phyloP scores from a whole-genome alignment of 202 grass and related monocot species.

The Zoysia matrella region DNA sequence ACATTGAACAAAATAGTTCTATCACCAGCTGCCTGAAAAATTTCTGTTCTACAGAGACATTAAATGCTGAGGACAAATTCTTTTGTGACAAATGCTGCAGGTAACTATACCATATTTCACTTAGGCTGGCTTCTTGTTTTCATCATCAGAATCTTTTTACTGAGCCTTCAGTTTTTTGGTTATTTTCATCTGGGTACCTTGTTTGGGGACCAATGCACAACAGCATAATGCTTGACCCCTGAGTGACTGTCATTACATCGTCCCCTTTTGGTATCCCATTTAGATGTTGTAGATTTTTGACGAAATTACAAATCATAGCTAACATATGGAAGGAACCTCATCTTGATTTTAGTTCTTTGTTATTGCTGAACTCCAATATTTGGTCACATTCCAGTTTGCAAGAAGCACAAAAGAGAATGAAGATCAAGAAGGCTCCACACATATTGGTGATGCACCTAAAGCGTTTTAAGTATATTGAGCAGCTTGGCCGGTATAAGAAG shows the following conservation, averaged over 20 bases:
- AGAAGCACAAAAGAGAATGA: constrained; percentile 99
- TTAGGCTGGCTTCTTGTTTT: constrained; percentile 38
- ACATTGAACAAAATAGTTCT: constrained; percentile 98
- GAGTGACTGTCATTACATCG: neutral
- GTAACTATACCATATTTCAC: constrained; percentile 45
- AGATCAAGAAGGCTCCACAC: constrained; percentile 95
- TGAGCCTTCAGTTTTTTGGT: constrained; percentile 27
- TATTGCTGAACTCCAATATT: constrained; percentile 32
- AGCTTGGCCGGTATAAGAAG: constrained; percentile 94
- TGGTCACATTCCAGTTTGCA: constrained; percentile 72
- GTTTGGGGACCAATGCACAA: constrained; percentile 17
- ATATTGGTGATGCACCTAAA: constrained; percentile 97
- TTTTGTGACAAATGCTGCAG: constrained; percentile 32
- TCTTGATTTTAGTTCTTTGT: constrained; percentile 31
- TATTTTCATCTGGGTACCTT: constrained; percentile 17
- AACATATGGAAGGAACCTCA: constrained; percentile 23
- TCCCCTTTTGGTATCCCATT: constrained; percentile 8
- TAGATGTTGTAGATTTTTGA: constrained; percentile 28
- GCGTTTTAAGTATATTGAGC: constrained; percentile 97
- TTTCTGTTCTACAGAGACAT: constrained; percentile 94
- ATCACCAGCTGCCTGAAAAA: constrained; percentile 99
- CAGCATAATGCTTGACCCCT: neutral
- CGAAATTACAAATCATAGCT: constrained; percentile 8
- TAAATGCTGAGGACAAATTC: constrained; percentile 97
- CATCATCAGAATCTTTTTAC: constrained; percentile 21